Conservation (phyloP, 1,139 yeast genomes). For the Meyerozyma sp. region DNA sequence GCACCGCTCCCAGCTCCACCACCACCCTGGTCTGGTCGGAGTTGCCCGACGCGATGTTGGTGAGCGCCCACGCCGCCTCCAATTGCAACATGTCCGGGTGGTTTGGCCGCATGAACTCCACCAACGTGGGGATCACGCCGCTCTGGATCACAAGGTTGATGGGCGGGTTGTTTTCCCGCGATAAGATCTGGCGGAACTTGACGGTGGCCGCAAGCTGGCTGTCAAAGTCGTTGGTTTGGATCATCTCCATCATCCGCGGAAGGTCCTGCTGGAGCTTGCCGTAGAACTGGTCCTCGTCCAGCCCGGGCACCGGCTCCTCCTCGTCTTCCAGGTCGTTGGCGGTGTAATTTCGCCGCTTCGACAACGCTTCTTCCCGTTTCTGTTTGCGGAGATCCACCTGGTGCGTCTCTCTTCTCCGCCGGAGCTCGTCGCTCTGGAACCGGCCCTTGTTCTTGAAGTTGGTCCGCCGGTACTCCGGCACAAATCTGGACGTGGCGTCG, state of each 20-base stretch:
- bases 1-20: slow-evolving; percentile 91
- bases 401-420: slow-evolving; percentile 97
- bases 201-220: slow-evolving; percentile 85
- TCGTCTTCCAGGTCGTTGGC: slow-evolving; percentile 42
- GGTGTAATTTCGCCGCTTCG: slow-evolving; percentile 81
- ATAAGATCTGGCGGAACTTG: slow-evolving; percentile 86
- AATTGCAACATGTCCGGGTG: slow-evolving; percentile 86
- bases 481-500: slow-evolving; percentile 78
- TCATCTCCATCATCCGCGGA: slow-evolving; percentile 81
- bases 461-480: slow-evolving; percentile 97
- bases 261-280: slow-evolving; percentile 66
- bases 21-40: slow-evolving; percentile 87
- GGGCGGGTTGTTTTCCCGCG: slow-evolving; percentile 97
- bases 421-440: slow-evolving; percentile 91
- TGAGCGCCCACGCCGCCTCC: slow-evolving; percentile 99
- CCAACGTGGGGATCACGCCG: slow-evolving; percentile 90
- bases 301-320: slow-evolving; percentile 40
- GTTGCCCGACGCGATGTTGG: slow-evolving; percentile 95
- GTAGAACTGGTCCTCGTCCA: slow-evolving; percentile 48
- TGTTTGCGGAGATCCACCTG: slow-evolving; percentile 96
- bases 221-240: slow-evolving; percentile 73
- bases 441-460: slow-evolving; percentile 93
- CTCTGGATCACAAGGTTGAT: slow-evolving; percentile 87
- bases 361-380: slow-evolving; percentile 89
- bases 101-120: slow-evolving; percentile 72